Evolutionary conservation across 106 monocot genomes (phyloP), one percentile per base, ranked within the genome.

Genomic region (Platanthera guangdongensis): DNA sequence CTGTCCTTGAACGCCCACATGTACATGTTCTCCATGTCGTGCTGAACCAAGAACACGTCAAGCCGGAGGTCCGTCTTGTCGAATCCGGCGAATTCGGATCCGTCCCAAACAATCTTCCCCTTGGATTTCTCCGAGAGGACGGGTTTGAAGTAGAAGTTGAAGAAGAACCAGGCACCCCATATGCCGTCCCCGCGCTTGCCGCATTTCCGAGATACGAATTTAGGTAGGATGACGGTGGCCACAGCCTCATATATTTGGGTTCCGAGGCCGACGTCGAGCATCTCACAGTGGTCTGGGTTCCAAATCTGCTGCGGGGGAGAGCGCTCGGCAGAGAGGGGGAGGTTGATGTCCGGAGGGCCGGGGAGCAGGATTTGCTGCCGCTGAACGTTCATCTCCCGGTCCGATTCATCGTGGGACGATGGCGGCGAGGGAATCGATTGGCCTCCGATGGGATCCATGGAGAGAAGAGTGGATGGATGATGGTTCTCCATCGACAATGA

Each of bases 81-180:
- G 2, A 88, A 85, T 4, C 82, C 88, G 0, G 77, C 75, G 46
- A 82, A 78, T 3, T 79, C 84, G 13, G 57, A 79, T 18, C 83
- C 83, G 47, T 87, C 87, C 48, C 87, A 81, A 45, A 68, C 55
- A 9, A 76, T 67, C 77, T 85, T 88, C 18, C 64, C 71, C 79
- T 88, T 88, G 28, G 85, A 86, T 53, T 89, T 89, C 68, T 89
- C 88, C 0, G 76, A 64, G 2, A 89, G 78, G 15, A 78, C 80
- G 1, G 88, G 88, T 45, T 86, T 89, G 64, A 86, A 89, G 63
- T 89, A 89, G 79, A 83, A 89, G 51, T 72, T 89, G 81, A 89
- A 89, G 79, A 89, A 89, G 79, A 89, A 86, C 88, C 88, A 86
- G n/a, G 86, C 86, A 19, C 89, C 89, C 89, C 89, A 89, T 47